phyloP scores from a whole-genome alignment of 2,329 filamentous ascomycete species.

The Xylariaceae sp. region DNA sequence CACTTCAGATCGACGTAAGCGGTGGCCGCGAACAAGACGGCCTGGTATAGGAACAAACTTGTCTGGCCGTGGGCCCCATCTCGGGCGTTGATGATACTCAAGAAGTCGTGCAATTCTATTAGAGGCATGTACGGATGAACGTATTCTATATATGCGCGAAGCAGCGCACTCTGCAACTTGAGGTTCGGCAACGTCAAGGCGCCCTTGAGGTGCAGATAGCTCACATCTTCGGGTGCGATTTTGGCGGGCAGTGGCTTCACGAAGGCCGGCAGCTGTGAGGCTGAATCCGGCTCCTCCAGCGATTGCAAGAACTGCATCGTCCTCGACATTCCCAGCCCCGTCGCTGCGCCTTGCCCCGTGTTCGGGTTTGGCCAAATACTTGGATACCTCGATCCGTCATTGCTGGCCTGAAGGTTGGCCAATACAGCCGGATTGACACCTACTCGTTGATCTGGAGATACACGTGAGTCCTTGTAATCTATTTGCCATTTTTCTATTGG shows the following conservation, averaged over 20 bases:
- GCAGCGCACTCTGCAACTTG: slow-evolving; percentile 70
- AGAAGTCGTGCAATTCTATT: slow-evolving; percentile 62
- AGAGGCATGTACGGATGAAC: slow-evolving; percentile 94
- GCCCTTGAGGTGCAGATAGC: slow-evolving; percentile 79
- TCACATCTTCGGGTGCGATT: slow-evolving; percentile 76
- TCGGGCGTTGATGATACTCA: slow-evolving; percentile 56
- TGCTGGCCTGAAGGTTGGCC: slow-evolving; percentile 24
- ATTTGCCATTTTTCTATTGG: slow-evolving; percentile 2
- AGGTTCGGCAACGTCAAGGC: slow-evolving; percentile 71
- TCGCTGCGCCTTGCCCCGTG: slow-evolving; percentile 20
- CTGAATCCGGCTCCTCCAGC: slow-evolving; percentile 43
- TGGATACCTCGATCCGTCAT: slow-evolving; percentile 24
- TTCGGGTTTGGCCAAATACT: slow-evolving; percentile 29
- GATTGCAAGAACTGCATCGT: slow-evolving; percentile 41
- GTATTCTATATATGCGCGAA: slow-evolving; percentile 81
- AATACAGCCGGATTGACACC: slow-evolving; percentile 28
- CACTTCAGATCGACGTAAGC: slow-evolving; percentile 81
- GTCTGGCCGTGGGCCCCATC: slow-evolving; percentile 69
- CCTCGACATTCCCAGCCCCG: slow-evolving; percentile 26
- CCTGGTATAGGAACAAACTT: slow-evolving; percentile 86
- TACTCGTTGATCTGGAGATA: slow-evolving; percentile 27
- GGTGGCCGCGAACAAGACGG: slow-evolving; percentile 89
- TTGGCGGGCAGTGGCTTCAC: slow-evolving; percentile 75
- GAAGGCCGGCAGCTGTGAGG: slow-evolving; percentile 58
- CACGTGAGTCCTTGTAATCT: slow-evolving; percentile 23